phyloP scores from a whole-genome alignment of 371 early-diverging fungal genomes.

The Blakeslea trispora region DNA sequence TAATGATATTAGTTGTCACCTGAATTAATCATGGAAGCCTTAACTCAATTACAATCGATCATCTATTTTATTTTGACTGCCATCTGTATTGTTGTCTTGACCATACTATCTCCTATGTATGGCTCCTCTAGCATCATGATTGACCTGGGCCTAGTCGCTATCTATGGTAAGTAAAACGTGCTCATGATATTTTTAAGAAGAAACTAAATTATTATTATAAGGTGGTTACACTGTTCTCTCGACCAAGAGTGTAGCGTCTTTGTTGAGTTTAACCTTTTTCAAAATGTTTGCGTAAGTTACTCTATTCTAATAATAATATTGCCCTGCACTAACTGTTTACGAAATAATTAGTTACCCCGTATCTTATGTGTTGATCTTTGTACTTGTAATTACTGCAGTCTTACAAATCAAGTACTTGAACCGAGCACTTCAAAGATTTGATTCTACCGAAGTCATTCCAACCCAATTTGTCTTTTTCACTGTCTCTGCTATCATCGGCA shows the following conservation, averaged over 20 bases:
- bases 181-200: not conserved
- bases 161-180: conserved; percentile 59
- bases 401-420: conserved; percentile 76
- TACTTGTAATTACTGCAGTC: conserved; percentile 66
- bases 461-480: conserved; percentile 83
- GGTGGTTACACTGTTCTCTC: conserved; percentile 81
- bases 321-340: no score
- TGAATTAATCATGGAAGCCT: conserved; percentile 59
- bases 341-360: conserved; percentile 65
- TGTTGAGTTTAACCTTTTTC: conserved; percentile 64
- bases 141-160: conserved; percentile 70
- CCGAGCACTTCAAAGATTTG: conserved; percentile 69
- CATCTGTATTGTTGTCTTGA: conserved; percentile 39
- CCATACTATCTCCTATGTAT: conserved; percentile 54
- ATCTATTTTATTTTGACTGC: conserved; percentile 61
- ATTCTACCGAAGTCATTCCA: conserved; percentile 79
- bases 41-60: conserved; percentile 61
- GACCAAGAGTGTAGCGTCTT: conserved; percentile 73
- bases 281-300: conserved; percentile 61
- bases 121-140: conserved; percentile 67
- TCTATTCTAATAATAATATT: no score
- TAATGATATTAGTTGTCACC: conserved; percentile 53
- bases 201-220: conserved; percentile 21
- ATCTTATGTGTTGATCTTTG: conserved; percentile 63
- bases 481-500: conserved; percentile 74